phyloP scores from a whole-genome alignment of 2,329 filamentous ascomycete genomes.

The Colletotrichum lentis region DNA sequence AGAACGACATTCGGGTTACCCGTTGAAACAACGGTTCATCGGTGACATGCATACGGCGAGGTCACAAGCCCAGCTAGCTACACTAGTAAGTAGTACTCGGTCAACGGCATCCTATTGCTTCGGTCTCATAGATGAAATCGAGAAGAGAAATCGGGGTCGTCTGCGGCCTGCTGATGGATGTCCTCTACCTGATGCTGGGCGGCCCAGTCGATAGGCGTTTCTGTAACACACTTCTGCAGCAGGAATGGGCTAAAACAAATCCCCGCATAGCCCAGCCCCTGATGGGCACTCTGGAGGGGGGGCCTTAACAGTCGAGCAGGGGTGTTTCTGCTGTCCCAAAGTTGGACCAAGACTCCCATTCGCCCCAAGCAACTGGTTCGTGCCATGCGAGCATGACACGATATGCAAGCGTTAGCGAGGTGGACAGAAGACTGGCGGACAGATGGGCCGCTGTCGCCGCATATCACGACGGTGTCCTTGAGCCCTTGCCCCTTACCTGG shows the following conservation, averaged over 20 bases:
- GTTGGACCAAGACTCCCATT: not conserved
- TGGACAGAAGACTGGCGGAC: not conserved
- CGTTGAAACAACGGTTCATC: not conserved
- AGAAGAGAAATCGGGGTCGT: not conserved
- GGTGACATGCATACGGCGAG: not conserved
- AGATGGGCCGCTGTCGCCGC: conserved; percentile 5
- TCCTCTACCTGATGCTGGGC: conserved; percentile 6
- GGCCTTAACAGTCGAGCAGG: conserved; percentile 12
- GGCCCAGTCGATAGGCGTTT: conserved; percentile 11
- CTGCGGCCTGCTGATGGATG: conserved; percentile 20
- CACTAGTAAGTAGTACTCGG: not conserved
- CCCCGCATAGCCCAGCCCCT: conserved; percentile 29
- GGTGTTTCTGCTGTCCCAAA: not conserved
- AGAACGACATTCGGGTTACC: not conserved
- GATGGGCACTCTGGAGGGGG: conserved; percentile 4
- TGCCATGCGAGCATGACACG: conserved; percentile 14
- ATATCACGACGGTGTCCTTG: not conserved
- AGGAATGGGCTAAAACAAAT: conserved; percentile 33
- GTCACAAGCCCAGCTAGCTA: no score
- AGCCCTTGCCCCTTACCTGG: not conserved
- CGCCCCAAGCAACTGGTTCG: conserved; percentile 28
- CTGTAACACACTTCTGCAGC: conserved; percentile 27
- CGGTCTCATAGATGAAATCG: conserved; percentile 7
- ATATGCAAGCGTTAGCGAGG: conserved; percentile 2
- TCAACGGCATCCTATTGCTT: not conserved